These are phyloP conservation scores for Pelargonium fulgidum DNA, from an alignment of 441 rosid species.

Conservation along the genomic window DNA sequence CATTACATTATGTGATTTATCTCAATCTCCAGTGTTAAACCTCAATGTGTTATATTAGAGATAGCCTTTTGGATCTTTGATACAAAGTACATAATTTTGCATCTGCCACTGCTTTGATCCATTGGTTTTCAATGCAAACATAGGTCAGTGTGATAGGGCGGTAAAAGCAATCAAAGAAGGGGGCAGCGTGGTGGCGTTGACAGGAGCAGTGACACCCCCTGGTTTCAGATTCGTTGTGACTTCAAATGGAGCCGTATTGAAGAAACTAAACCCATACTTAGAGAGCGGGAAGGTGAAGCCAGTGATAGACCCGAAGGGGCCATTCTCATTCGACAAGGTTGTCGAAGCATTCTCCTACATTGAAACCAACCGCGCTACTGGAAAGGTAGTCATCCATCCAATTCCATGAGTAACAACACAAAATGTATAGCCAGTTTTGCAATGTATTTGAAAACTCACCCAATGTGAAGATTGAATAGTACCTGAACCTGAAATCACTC, in stretches of 20 bases:
- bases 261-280: slow-evolving; percentile 65
- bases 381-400: slow-evolving; percentile 67
- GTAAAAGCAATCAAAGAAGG: slow-evolving; percentile 78
- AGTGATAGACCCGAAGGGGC: slow-evolving; percentile 70
- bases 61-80: too few relatives aligned
- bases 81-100: too few relatives aligned
- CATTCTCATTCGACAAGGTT: slow-evolving; percentile 55
- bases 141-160: slow-evolving; percentile 83
- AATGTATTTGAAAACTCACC: not conserved
- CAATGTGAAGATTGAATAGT: not conserved
- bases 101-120: too few relatives aligned
- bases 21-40: too few relatives aligned
- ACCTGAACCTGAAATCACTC: not conserved
- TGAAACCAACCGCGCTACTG: slow-evolving; percentile 67
- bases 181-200: slow-evolving; percentile 79
- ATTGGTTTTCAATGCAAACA: too few relatives aligned
- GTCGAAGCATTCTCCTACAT: slow-evolving; percentile 68
- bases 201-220: slow-evolving; percentile 75
- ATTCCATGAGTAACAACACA: slow-evolving; percentile 38
- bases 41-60: too few relatives aligned
- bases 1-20: too few relatives aligned
- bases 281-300: slow-evolving; percentile 84
- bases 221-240: slow-evolving; percentile 86
- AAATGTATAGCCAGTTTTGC: not conserved
- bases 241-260: slow-evolving; percentile 62